Evolutionary conservation across 2,329 filamentous ascomycete genomes (phyloP).

Genomic region (Hansfordia pulvinata): DNA sequence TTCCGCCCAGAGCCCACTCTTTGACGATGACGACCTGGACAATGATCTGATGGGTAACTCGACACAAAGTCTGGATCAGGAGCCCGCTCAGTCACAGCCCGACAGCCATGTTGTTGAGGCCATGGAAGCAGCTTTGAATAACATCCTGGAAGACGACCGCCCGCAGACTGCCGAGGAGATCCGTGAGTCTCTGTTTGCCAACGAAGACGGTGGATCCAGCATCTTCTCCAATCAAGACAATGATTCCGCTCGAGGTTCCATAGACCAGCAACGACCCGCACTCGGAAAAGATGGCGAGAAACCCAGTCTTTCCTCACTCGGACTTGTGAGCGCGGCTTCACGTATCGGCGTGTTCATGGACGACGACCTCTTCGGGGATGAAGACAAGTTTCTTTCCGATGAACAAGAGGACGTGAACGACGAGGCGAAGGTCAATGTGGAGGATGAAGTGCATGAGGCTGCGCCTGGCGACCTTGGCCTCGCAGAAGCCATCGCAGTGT

Average conservation of each 20-base stretch:
- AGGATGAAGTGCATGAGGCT: slow-evolving; percentile 84
- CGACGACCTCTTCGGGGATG: slow-evolving; percentile 85
- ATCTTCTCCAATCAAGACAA: slow-evolving; percentile 40
- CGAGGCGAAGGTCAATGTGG: slow-evolving; percentile 40
- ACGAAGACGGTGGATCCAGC: slow-evolving; percentile 34
- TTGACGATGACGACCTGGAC: slow-evolving; percentile 73
- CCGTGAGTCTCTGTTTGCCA: slow-evolving; percentile 52
- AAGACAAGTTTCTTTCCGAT: slow-evolving; percentile 73
- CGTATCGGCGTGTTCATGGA: slow-evolving; percentile 87
- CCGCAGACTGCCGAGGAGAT: slow-evolving; percentile 50
- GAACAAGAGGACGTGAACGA: slow-evolving; percentile 63
- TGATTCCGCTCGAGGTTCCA: slow-evolving; percentile 31
- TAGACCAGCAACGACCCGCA: slow-evolving; percentile 19
- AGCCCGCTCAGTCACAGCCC: slow-evolving; percentile 45
- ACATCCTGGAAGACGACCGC: slow-evolving; percentile 74
- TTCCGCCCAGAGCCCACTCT: slow-evolving; percentile 34
- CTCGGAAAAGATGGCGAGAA: slow-evolving; percentile 41
- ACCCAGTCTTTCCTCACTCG: slow-evolving; percentile 81
- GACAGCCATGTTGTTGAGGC: slow-evolving; percentile 78
- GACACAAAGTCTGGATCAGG: slow-evolving; percentile 65
- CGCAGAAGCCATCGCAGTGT: slow-evolving; percentile 77
- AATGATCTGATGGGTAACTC: slow-evolving; percentile 58
- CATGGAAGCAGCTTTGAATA: slow-evolving; percentile 82
- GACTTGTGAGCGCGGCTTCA: slow-evolving; percentile 75
- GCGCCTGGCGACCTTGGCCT: slow-evolving; percentile 88